phyloP scores from a whole-genome alignment of 2,329 filamentous ascomycete species.

The Graphilbum sp. region DNA sequence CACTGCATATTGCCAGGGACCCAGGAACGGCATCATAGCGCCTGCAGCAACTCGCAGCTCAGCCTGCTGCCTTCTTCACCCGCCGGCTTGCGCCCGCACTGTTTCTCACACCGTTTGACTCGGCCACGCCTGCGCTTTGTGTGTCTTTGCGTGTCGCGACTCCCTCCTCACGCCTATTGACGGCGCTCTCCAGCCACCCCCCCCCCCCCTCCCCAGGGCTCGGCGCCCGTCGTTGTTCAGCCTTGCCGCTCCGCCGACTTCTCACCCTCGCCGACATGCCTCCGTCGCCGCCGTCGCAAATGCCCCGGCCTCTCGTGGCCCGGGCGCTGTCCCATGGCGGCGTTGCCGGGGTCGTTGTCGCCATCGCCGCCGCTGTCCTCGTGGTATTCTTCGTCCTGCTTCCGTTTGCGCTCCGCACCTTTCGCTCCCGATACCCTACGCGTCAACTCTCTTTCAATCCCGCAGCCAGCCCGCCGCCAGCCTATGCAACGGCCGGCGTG shows the following conservation, averaged over 20 bases:
- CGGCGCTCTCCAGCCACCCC: no score
- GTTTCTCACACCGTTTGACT: no score
- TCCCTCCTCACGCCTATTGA: no score
- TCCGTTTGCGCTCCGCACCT: conserved; percentile 17
- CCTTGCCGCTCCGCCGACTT: background rate
- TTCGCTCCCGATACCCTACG: conserved; percentile 8
- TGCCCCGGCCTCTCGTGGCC: background rate
- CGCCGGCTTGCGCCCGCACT: no score
- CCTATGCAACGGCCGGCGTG: no score
- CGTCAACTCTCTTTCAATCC: background rate
- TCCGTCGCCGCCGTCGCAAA: conserved; percentile 1
- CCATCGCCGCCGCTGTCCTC: conserved; percentile 14
- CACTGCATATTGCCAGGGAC: no score
- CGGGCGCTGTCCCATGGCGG: conserved; percentile 14
- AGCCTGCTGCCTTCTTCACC: no score
- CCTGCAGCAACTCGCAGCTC: background rate
- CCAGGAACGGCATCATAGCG: background rate
- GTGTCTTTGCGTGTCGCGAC: no score
- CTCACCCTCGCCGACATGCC: conserved; percentile 3
- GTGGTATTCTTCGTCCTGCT: conserved; percentile 16
- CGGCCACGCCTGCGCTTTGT: no score
- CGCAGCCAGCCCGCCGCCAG: conserved; percentile 8
- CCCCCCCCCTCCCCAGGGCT: background rate
- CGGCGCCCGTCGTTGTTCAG: background rate
- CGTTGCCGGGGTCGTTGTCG: conserved; percentile 19